Evolutionary conservation across 2,329 filamentous ascomycete genomes (phyloP).

Genomic region (Clarireedia homoeocarpa): DNA sequence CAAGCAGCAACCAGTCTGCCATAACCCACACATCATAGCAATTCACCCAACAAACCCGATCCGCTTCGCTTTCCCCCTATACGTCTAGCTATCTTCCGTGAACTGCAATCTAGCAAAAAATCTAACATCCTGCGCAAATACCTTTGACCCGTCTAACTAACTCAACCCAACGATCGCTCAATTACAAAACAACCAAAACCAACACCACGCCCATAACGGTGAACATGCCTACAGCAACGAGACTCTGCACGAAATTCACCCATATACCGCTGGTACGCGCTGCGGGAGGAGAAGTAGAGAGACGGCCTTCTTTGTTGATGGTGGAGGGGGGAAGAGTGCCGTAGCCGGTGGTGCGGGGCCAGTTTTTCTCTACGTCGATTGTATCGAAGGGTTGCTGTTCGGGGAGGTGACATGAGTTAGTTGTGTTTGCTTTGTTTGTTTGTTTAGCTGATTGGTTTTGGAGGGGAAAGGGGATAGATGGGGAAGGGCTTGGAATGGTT

Average conservation of each 20-base stretch:
- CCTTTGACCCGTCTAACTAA: too few relatives aligned
- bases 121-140: too few relatives aligned
- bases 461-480: too few relatives aligned
- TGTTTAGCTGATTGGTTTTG: too few relatives aligned
- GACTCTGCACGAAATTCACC: constrained; percentile 4
- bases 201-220: constrained; percentile 2
- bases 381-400: constrained; percentile 1
- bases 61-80: too few relatives aligned
- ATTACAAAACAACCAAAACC: neutral
- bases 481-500: too few relatives aligned
- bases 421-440: neutral
- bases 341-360: neutral
- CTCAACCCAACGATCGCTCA: too few relatives aligned
- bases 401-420: neutral
- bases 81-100: too few relatives aligned
- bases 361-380: constrained; percentile 3
- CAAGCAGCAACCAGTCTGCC: too few relatives aligned
- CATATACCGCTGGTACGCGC: neutral
- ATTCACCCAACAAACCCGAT: too few relatives aligned
- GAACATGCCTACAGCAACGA: constrained; percentile 5
- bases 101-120: too few relatives aligned
- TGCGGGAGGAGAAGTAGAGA: neutral
- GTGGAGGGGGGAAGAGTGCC: constrained; percentile 1
- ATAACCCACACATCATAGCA: too few relatives aligned
- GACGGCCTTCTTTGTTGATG: neutral